phyloP scores from a whole-genome alignment of 257 asterid species.

The Knoxia roxburghii region DNA sequence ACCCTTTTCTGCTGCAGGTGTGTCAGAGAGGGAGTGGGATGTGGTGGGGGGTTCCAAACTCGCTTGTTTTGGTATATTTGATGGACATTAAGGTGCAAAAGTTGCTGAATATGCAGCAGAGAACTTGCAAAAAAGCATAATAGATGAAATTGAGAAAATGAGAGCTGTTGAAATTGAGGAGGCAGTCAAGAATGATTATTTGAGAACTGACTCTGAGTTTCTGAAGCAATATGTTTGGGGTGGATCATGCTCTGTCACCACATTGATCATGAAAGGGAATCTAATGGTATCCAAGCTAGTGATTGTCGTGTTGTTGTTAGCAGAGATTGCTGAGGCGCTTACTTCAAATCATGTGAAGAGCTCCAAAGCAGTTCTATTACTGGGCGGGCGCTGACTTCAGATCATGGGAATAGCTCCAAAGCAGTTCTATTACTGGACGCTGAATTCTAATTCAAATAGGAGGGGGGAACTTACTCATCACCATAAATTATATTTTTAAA shows the following conservation, averaged over 20 bases:
- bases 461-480: too few species aligned
- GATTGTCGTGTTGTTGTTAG: constrained; percentile 83
- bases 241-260: constrained; percentile 80
- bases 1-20: constrained; percentile 17
- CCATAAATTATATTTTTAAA: too few species aligned
- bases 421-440: too few species aligned
- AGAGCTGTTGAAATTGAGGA: constrained; percentile 23
- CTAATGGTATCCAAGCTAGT: constrained; percentile 72
- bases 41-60: too few species aligned
- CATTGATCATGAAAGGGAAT: constrained; percentile 49
- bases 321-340: constrained; percentile 57
- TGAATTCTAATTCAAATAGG: too few species aligned
- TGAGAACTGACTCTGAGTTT: constrained; percentile 65
- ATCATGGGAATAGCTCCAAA: too few species aligned
- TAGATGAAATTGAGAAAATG: constrained; percentile 36
- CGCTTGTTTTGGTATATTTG: constrained; percentile 64
- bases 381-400: too few species aligned
- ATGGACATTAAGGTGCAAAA: constrained; percentile 69
- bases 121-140: constrained; percentile 43
- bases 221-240: constrained; percentile 52
- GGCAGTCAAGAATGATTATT: constrained; percentile 59
- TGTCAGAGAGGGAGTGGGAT: constrained; percentile 21
- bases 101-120: constrained; percentile 73
- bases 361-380: too few species aligned
- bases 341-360: constrained; percentile 84